Evolutionary conservation across 73 alveolate species (phyloP), one percentile per base, ranked within the genome.

Genomic region (Paramecium pentaurelia): DNA sequence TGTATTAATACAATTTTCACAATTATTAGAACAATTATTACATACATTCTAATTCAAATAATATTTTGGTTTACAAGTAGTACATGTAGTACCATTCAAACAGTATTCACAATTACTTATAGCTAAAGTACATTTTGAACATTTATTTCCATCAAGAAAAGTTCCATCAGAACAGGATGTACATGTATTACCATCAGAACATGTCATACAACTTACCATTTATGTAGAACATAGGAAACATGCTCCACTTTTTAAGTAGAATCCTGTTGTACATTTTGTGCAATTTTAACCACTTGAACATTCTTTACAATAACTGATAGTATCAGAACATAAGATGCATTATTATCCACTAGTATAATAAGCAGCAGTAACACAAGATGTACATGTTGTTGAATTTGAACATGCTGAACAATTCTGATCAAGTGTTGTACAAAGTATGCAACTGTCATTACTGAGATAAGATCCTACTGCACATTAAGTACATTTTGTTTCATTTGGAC

Each of bases 11-110:
- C 87, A 73, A 30, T 32, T 37, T 30, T 37, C 60, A 73, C 87
- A 73, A 30, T 2, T 40, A 20, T 11, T 73, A 12, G 87, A 20
- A 22, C 58, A 20, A 16, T 34, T 11, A 54, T 18, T 54, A 18
- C 70, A 54, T 2, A 5, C 70, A 68, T 87, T 51, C 38, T 28
- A 28, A 90, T 87, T 30, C 93, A 87, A 16, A 90, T 64, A 42
- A 59, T 90, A 87, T 90, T 68, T 68, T 22, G 84, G 51, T 68
- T 28, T 0, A 34, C 84, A 68, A 68, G 84, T 34, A 68, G 49
- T 68, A 28, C 84, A 68, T 5, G 84, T 68, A n/a, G 84, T 54
- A 3, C 70, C 70, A 54, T 54, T 54, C 25, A n/a, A 16, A 54
- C 70, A 54, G 9, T 54, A 54, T 54, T 54, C 70, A 18, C 70